Conservation (phyloP, 345 rosid genomes). For the Luvunga scandens region DNA sequence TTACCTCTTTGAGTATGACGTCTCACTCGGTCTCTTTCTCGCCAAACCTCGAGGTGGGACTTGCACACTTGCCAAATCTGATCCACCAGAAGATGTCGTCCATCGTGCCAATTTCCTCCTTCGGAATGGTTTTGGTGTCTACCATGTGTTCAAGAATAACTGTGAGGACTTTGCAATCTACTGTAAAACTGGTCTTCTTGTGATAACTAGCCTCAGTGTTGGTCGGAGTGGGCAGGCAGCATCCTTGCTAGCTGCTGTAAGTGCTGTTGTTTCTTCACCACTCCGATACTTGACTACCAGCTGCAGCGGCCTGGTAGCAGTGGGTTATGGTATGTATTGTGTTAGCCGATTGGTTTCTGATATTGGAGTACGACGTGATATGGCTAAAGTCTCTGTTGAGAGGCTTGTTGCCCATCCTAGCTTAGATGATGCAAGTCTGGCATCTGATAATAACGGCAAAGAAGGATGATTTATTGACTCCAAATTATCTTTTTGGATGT, state of each 20-base stretch:
- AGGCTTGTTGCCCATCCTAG: conserved; percentile 29
- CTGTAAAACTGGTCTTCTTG: conserved; percentile 69
- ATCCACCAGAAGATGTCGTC: conserved; percentile 52
- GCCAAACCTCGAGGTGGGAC: conserved; percentile 78
- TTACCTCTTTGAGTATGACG: conserved; percentile 54
- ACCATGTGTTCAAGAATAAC: conserved; percentile 61
- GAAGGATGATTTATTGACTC: not conserved
- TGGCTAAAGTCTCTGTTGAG: conserved; percentile 45
- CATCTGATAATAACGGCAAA: not conserved
- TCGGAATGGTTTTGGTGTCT: conserved; percentile 67
- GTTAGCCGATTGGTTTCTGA: conserved; percentile 51
- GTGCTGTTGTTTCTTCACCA: conserved; percentile 43
- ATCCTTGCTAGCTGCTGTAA: conserved; percentile 48
- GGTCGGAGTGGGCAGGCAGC: conserved; percentile 81
- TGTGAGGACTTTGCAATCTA: conserved; percentile 79
- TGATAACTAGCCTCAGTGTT: conserved; percentile 39
- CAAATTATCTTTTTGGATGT: not conserved
- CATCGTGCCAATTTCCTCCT: conserved; percentile 55
- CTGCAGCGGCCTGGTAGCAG: conserved; percentile 53
- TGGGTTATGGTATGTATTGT: conserved; percentile 45
- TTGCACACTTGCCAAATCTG: conserved; percentile 63
- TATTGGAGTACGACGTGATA: conserved; percentile 65
- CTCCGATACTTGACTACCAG: conserved; percentile 52
- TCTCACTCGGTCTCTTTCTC: conserved; percentile 43
- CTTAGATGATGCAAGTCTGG: not conserved